Conservation (phyloP, 2,329 filamentous ascomycete species). For the Curvularia sp. region DNA sequence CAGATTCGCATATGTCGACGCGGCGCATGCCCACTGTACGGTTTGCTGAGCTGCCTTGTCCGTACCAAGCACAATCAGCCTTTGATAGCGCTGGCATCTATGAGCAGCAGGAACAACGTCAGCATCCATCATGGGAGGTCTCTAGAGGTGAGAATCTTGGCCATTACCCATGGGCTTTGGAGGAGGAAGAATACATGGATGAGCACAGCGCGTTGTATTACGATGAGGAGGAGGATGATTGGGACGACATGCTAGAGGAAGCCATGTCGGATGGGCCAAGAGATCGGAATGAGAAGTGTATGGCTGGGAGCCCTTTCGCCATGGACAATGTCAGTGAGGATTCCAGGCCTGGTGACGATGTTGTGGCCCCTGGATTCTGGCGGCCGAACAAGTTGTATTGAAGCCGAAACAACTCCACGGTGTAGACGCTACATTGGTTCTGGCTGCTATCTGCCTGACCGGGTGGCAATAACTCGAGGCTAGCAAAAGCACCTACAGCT, state of each 20-base stretch:
- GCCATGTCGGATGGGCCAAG: background rate
- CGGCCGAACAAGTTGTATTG: conserved; percentile 56
- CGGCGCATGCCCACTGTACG: conserved; percentile 26
- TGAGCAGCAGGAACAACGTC: conserved; percentile 35
- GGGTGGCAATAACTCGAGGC: background rate
- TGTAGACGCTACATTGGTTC: conserved; percentile 1
- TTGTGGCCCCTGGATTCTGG: conserved; percentile 52
- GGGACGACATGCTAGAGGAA: conserved; percentile 8
- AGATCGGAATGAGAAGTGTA: background rate
- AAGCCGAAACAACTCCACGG: conserved; percentile 16
- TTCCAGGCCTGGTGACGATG: conserved; percentile 10
- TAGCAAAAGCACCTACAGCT: background rate
- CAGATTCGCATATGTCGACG: background rate
- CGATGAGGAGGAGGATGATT: background rate
- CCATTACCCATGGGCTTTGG: background rate
- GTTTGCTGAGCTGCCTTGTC: conserved; percentile 16
- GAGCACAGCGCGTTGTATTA: background rate
- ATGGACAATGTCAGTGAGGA: conserved; percentile 11
- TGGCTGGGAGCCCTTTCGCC: background rate
- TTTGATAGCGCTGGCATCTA: conserved; percentile 35
- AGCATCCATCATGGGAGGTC: conserved; percentile 8
- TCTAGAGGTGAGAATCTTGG: background rate
- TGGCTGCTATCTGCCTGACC: background rate
- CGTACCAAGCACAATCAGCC: conserved; percentile 15
- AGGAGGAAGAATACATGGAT: conserved; percentile 8